phyloP scores from a whole-genome alignment of 805 yeast genomes.

The Zygosaccharomyces kombuchaensis region DNA sequence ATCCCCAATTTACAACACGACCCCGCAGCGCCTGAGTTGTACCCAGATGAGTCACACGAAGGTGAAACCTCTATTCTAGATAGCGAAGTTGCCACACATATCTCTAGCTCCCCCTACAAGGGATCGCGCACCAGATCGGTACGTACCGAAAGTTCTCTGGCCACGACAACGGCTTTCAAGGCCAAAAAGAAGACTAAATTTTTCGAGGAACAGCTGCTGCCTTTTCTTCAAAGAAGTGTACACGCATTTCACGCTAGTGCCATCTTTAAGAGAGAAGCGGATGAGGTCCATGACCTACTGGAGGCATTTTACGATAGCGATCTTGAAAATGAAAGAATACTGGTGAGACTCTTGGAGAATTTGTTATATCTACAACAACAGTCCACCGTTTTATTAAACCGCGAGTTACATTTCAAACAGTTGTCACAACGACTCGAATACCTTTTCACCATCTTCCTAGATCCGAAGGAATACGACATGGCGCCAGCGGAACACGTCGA shows the following conservation, averaged over 20 bases:
- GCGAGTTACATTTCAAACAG: conserved; percentile 22
- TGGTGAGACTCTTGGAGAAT: conserved; percentile 20
- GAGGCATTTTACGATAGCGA: conserved; percentile 12
- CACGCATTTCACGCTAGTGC: conserved; percentile 19
- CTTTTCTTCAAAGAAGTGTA: conserved; percentile 22
- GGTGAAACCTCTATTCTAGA: conserved; percentile 5
- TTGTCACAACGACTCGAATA: conserved; percentile 18
- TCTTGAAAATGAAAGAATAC: conserved; percentile 10
- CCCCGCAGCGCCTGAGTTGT: not conserved
- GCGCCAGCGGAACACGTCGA: conserved; percentile 16
- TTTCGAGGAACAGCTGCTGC: conserved; percentile 20
- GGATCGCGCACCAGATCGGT: conserved; percentile 13
- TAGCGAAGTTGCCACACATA: conserved; percentile 16
- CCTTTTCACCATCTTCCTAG: conserved; percentile 19
- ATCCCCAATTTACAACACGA: conserved; percentile 6
- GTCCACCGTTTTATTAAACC: conserved; percentile 23
- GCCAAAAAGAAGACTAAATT: conserved; percentile 15
- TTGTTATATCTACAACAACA: conserved; percentile 21
- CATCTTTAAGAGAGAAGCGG: conserved; percentile 21
- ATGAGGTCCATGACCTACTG: conserved; percentile 12
- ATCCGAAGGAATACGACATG: conserved; percentile 19
- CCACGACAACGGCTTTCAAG: conserved; percentile 19
- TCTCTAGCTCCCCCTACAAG: conserved; percentile 24
- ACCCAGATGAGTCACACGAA: conserved; percentile 1
- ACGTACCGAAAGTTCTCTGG: conserved; percentile 22